These are phyloP conservation scores for Ascochyta fabae DNA, from an alignment of 2,329 filamentous ascomycete genomes.

Conservation along the genomic window DNA sequence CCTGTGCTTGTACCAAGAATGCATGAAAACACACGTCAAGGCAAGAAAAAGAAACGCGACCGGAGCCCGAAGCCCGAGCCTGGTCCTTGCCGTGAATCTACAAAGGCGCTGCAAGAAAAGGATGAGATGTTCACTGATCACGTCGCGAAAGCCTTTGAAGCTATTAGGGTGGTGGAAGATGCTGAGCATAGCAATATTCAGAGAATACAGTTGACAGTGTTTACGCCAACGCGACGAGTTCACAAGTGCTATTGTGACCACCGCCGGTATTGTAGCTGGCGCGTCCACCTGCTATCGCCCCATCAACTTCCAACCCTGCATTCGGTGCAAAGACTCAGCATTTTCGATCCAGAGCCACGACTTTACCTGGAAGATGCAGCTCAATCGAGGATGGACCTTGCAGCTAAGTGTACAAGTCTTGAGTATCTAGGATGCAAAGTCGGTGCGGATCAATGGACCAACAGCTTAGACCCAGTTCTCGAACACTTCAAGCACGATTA, in stretches of 20 bases:
- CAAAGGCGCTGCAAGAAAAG: background rate
- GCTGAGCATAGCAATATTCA: background rate
- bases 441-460: slow-evolving; percentile 9
- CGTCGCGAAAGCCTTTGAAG: background rate
- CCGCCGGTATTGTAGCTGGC: slow-evolving; percentile 9
- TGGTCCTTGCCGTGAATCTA: background rate
- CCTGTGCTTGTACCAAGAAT: background rate
- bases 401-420: slow-evolving; percentile 7
- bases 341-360: slow-evolving; percentile 4
- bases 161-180: background rate
- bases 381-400: slow-evolving; percentile 18
- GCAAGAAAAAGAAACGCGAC: background rate
- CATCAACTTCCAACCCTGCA: slow-evolving; percentile 14
- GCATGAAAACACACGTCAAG: background rate
- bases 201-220: background rate
- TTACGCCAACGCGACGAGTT: background rate
- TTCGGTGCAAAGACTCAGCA: slow-evolving; percentile 13
- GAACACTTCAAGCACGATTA: slow-evolving; percentile 18
- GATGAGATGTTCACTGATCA: background rate
- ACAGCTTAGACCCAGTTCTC: background rate
- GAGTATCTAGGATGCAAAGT: slow-evolving; percentile 8
- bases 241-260: slow-evolving; percentile 2
- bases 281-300: slow-evolving; percentile 18
- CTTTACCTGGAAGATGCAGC: background rate
- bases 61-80: background rate